Evolutionary conservation across 2,329 filamentous ascomycete species (phyloP).

Genomic region (Tolypocladium paradoxum): DNA sequence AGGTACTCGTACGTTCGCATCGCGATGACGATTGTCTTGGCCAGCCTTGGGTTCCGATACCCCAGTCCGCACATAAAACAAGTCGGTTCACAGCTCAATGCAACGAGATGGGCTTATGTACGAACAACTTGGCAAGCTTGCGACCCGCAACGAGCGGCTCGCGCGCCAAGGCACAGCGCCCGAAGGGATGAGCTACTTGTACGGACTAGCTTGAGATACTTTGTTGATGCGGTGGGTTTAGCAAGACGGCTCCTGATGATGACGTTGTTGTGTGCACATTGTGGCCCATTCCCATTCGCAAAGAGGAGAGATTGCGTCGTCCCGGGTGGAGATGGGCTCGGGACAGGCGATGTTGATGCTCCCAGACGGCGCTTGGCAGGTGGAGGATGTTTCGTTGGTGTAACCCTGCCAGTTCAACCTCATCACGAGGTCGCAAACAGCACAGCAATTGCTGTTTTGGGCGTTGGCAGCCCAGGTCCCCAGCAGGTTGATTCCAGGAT

Average conservation of each 20-base stretch:
- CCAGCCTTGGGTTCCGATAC: neutral
- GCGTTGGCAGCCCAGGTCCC: neutral
- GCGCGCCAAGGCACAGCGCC: neutral
- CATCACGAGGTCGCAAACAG: neutral
- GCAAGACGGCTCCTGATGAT: conserved; percentile 1
- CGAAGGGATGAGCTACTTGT: too few species aligned
- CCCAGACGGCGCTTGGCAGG: conserved; percentile 1
- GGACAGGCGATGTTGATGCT: neutral
- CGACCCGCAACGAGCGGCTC: neutral
- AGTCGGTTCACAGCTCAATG: neutral
- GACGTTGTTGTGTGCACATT: conserved; percentile 2
- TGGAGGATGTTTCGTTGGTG: neutral
- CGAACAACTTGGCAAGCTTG: neutral
- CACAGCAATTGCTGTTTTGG: neutral
- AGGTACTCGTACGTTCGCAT: neutral
- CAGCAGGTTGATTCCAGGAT: neutral
- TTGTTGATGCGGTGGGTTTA: neutral
- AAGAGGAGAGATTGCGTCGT: conserved; percentile 3
- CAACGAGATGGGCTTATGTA: neutral
- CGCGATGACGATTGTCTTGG: neutral
- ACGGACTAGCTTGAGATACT: neutral
- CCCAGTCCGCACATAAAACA: neutral
- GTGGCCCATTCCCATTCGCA: neutral
- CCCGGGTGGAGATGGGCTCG: neutral
- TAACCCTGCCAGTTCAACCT: neutral